Evolutionary conservation across 1,284 basidiomycete species (phyloP).

Genomic region (Phlebopus sp.): DNA sequence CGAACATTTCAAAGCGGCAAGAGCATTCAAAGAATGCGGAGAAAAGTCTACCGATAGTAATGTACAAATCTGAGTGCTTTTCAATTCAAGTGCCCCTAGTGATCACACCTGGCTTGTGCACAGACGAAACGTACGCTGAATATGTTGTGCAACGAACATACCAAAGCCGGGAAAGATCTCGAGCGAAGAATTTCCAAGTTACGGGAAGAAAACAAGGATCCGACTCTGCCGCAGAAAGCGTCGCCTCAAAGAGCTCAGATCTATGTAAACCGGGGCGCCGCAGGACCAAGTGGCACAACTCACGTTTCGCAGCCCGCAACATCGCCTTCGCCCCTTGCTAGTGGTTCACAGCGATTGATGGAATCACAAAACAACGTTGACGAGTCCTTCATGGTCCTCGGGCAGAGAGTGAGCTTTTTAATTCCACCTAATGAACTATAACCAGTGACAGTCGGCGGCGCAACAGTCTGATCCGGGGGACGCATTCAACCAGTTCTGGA

Average conservation of each 20-base stretch:
- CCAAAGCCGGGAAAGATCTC: slow-evolving; percentile 64
- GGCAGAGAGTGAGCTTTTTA: slow-evolving; percentile 51
- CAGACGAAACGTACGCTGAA: slow-evolving; percentile 74
- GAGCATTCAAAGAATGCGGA: slow-evolving; percentile 66
- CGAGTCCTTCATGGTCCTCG: slow-evolving; percentile 81
- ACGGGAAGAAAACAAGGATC: slow-evolving; percentile 71
- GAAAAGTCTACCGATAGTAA: slow-evolving; percentile 69
- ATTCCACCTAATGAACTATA: slow-evolving; percentile 4
- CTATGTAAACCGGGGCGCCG: slow-evolving; percentile 26
- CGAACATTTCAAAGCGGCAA: slow-evolving; percentile 64
- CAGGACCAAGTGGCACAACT: slow-evolving; percentile 24
- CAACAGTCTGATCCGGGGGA: slow-evolving; percentile 70
- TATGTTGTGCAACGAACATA: slow-evolving; percentile 70
- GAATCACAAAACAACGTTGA: slow-evolving; percentile 75
- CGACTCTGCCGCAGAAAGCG: slow-evolving; percentile 55
- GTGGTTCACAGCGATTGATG: slow-evolving; percentile 43
- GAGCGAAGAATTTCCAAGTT: slow-evolving; percentile 67
- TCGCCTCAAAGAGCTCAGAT: slow-evolving; percentile 22
- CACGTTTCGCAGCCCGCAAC: slow-evolving; percentile 31
- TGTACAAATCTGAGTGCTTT: slow-evolving; percentile 39
- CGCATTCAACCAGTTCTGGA: slow-evolving; percentile 84
- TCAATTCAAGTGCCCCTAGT: slow-evolving; percentile 9
- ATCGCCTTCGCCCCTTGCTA: slow-evolving; percentile 43
- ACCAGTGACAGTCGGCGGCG: slow-evolving; percentile 7
- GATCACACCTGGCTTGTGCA: slow-evolving; percentile 12